Percentiles rank a stretch among this genome's conserved stretches.
Conservation (phyloP, 2,329 filamentous ascomycete genomes). For the Zymoseptoria brevis region DNA sequence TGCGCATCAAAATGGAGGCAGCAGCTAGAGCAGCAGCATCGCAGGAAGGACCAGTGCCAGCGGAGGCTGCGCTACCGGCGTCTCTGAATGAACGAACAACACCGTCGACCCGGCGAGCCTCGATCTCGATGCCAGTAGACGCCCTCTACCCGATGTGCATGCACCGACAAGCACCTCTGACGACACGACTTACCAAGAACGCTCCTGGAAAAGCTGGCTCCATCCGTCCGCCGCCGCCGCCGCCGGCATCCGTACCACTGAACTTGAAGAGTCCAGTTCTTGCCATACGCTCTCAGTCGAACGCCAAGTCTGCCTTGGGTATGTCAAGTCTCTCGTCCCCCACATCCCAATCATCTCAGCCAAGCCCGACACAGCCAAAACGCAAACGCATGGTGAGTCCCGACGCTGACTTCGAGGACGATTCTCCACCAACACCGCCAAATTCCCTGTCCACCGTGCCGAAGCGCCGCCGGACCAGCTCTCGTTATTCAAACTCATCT, state of each 20-base stretch:
- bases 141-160: no score
- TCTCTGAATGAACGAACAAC: background rate
- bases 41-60: background rate
- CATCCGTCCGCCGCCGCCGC: background rate
- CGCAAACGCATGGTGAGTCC: background rate
- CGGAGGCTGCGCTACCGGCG: background rate
- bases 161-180: background rate
- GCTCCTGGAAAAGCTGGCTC: background rate
- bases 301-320: background rate
- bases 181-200: background rate
- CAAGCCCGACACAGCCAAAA: background rate
- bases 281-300: background rate
- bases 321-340: background rate
- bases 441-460: background rate
- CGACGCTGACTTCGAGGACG: background rate
- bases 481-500: no score
- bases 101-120: background rate
- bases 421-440: background rate
- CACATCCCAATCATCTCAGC: background rate
- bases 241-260: background rate
- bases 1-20: background rate
- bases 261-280: background rate
- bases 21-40: background rate
- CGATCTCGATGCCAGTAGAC: background rate
- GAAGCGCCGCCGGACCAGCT: constrained; percentile 1